phyloP scores from a whole-genome alignment of 176 grass and related monocot species.

The Urochloa ruziziensis region DNA sequence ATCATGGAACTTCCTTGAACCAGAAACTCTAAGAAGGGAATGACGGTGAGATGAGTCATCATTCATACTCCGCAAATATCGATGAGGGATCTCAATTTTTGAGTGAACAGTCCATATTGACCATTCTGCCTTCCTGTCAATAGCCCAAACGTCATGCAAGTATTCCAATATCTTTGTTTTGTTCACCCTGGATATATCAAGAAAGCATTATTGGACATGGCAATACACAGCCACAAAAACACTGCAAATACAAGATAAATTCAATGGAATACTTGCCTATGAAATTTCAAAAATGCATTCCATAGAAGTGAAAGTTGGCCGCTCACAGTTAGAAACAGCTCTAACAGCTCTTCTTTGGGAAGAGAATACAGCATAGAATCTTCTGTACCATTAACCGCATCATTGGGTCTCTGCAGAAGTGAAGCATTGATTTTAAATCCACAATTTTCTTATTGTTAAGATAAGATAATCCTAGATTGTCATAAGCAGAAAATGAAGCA shows the following conservation, averaged over 20 bases:
- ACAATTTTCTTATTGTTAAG: background rate
- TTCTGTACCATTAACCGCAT: constrained; percentile 52
- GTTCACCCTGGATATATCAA: constrained; percentile 62
- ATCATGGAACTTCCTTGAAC: constrained; percentile 60
- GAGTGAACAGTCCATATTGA: constrained; percentile 98
- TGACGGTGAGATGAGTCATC: constrained; percentile 79
- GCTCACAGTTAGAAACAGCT: constrained; percentile 80
- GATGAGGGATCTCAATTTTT: constrained; percentile 82
- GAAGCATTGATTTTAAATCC: constrained; percentile 32
- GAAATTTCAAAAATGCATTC: constrained; percentile 98
- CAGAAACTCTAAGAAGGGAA: constrained; percentile 61
- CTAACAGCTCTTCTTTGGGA: constrained; percentile 77
- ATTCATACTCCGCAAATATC: constrained; percentile 59
- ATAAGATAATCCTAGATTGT: background rate
- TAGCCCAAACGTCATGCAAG: constrained; percentile 71
- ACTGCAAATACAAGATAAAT: constrained; percentile 18
- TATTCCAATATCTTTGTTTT: constrained; percentile 86
- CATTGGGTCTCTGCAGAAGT: constrained; percentile 61
- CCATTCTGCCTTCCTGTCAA: constrained; percentile 86
- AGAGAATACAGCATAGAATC: constrained; percentile 78
- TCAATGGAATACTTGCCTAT: constrained; percentile 49
- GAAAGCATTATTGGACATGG: constrained; percentile 19
- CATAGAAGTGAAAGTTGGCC: constrained; percentile 86
- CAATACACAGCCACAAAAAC: background rate
- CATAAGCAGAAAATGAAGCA: constrained; percentile 13